Conservation (phyloP, 495 filamentous ascomycete genomes). For the Aspergillus incahuasiensis region DNA sequence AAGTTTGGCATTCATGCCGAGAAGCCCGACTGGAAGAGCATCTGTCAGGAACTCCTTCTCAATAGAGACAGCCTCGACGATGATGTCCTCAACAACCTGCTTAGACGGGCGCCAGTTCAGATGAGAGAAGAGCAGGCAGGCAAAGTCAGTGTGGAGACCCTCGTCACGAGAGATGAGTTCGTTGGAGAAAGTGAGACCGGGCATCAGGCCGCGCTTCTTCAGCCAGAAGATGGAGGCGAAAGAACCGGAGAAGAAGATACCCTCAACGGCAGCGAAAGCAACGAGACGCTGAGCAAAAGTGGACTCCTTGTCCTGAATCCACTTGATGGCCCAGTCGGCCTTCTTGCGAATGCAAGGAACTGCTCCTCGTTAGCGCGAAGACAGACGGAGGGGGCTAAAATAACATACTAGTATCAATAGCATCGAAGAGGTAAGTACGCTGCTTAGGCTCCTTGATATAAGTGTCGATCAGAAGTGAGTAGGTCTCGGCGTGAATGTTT, state of each 20-base stretch:
- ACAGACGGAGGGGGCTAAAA: neutral
- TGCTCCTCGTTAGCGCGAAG: slow-evolving; percentile 32
- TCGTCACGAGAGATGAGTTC: slow-evolving; percentile 99
- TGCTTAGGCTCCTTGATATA: slow-evolving; percentile 99
- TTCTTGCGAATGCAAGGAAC: slow-evolving; percentile 96
- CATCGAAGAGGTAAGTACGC: slow-evolving; percentile 92
- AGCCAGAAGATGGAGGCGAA: slow-evolving; percentile 99
- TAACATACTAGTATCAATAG: slow-evolving; percentile 86
- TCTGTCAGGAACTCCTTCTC: slow-evolving; percentile 98
- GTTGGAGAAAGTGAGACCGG: slow-evolving; percentile 97
- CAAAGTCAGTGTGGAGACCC: slow-evolving; percentile 98
- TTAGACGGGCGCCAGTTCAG: slow-evolving; percentile 83
- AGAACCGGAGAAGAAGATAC: slow-evolving; percentile 99
- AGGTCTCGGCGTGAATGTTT: slow-evolving; percentile 99
- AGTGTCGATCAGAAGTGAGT: slow-evolving; percentile 98
- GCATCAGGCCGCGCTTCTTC: slow-evolving; percentile 99
- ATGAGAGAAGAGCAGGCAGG: slow-evolving; percentile 93
- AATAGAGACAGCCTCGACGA: slow-evolving; percentile 87
- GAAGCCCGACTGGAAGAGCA: slow-evolving; percentile 82
- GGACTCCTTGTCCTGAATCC: slow-evolving; percentile 88
- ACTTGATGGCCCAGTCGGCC: slow-evolving; percentile 93
- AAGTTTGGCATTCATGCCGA: slow-evolving; percentile 94
- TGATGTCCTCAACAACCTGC: slow-evolving; percentile 77
- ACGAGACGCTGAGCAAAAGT: slow-evolving; percentile 95
- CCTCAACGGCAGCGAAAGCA: slow-evolving; percentile 96